These are phyloP conservation scores for Hypoxylon crocopeplum DNA, from an alignment of 495 filamentous ascomycete species.

Conservation along the genomic window DNA sequence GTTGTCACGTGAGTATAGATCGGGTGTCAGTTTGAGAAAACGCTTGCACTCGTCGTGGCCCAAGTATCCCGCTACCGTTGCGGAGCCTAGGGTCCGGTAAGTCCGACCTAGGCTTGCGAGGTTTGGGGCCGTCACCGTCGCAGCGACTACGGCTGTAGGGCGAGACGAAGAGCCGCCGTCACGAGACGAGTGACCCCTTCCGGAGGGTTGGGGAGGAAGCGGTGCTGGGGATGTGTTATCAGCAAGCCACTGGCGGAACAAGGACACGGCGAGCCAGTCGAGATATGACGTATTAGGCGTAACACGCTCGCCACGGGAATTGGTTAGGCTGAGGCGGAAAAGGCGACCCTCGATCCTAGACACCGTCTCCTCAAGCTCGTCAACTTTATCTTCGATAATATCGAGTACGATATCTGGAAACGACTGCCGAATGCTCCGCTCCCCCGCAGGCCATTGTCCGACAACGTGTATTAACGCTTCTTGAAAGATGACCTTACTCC, in stretches of 20 bases:
- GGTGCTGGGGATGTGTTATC: constrained; percentile 81
- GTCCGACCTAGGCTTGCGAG: constrained; percentile 67
- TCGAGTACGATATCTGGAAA: constrained; percentile 78
- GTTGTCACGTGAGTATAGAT: constrained; percentile 74
- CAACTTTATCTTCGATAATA: constrained; percentile 88
- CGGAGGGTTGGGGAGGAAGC: constrained; percentile 48
- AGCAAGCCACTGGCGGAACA: constrained; percentile 90
- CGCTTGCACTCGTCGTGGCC: constrained; percentile 85
- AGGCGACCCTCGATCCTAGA: constrained; percentile 74
- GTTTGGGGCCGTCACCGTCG: constrained; percentile 37
- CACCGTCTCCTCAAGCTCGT: constrained; percentile 78
- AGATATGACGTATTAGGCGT: constrained; percentile 77
- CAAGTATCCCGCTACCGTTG: constrained; percentile 68
- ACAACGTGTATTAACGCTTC: constrained; percentile 92
- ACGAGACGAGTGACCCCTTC: constrained; percentile 26
- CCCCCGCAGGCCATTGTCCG: constrained; percentile 84
- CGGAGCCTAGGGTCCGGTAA: constrained; percentile 72
- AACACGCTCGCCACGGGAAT: constrained; percentile 79
- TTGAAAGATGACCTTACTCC: constrained; percentile 84
- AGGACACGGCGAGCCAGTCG: constrained; percentile 83
- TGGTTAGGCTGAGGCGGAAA: constrained; percentile 80
- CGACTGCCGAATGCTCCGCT: constrained; percentile 73
- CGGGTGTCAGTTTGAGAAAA: constrained; percentile 78
- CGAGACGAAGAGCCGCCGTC: constrained; percentile 25
- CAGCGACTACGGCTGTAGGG: constrained; percentile 21